Percentiles rank a stretch among this genome's conserved stretches.
Evolutionary conservation across 352 stramenopile species (phyloP).

Genomic region (Phytopythium chamaehyphon): DNA sequence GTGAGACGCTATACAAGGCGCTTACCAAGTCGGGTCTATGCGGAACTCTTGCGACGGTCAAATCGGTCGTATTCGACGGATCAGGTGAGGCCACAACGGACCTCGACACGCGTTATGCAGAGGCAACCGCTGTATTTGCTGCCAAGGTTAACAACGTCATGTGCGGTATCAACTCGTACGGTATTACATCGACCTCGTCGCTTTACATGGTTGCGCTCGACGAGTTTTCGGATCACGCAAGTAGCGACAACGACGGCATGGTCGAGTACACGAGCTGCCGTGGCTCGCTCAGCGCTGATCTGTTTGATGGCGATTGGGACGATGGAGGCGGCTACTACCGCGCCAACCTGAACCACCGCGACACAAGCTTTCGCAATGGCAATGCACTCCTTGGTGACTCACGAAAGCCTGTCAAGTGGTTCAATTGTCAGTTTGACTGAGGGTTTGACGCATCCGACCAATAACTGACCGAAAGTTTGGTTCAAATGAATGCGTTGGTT

Average conservation of each 20-base stretch:
- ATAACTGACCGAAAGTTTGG: no score
- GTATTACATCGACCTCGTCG: slow-evolving; percentile 15
- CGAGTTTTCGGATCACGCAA: slow-evolving; percentile 16
- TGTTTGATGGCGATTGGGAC: slow-evolving; percentile 4
- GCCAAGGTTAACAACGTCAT: slow-evolving; percentile 18
- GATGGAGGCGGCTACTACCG: slow-evolving; percentile 19
- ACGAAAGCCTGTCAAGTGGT: slow-evolving; percentile 32
- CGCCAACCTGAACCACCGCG: slow-evolving; percentile 28
- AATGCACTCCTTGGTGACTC: slow-evolving; percentile 21
- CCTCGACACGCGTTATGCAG: slow-evolving; percentile 13
- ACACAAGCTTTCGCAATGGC: slow-evolving; percentile 20
- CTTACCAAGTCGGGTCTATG: slow-evolving; percentile 15
- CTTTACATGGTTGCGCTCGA: slow-evolving; percentile 8
- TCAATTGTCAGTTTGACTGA: slow-evolving; percentile 25
- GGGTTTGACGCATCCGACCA: background rate
- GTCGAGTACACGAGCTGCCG: slow-evolving; percentile 27
- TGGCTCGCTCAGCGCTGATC: background rate
- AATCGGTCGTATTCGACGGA: slow-evolving; percentile 15
- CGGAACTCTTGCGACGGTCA: slow-evolving; percentile 10
- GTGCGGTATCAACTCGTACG: slow-evolving; percentile 17
- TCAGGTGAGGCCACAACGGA: slow-evolving; percentile 6
- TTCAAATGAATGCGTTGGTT: no score
- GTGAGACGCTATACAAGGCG: slow-evolving; percentile 9
- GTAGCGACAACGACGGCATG: slow-evolving; percentile 19
- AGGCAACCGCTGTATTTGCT: slow-evolving; percentile 8